phyloP scores from a whole-genome alignment of 1,139 yeast species.

The Nakaseomyces delphensis region DNA sequence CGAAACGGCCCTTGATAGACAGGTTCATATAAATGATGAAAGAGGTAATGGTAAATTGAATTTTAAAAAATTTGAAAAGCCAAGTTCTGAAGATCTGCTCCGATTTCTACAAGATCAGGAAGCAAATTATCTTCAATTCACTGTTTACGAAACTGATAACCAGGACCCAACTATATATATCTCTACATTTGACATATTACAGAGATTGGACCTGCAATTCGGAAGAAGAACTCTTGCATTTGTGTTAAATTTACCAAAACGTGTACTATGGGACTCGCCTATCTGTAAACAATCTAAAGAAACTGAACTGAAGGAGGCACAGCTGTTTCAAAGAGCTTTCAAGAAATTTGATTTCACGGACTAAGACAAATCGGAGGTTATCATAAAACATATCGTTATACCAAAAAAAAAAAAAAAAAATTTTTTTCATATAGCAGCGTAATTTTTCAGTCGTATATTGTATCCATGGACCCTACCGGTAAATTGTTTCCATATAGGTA shows the following conservation, averaged over 20 bases:
- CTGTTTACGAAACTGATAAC: slow-evolving; percentile 31
- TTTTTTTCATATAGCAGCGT: too few relatives aligned
- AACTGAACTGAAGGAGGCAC: slow-evolving; percentile 56
- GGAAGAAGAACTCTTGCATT: slow-evolving; percentile 69
- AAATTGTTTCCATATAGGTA: too few relatives aligned
- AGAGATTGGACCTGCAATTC: slow-evolving; percentile 57
- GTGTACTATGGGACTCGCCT: slow-evolving; percentile 60
- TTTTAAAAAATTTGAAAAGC: slow-evolving; percentile 32
- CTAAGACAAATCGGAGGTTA: neutral
- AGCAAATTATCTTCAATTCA: slow-evolving; percentile 33
- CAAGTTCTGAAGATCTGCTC: slow-evolving; percentile 16
- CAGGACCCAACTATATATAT: slow-evolving; percentile 27
- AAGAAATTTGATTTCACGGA: slow-evolving; percentile 38
- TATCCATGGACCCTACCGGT: too few relatives aligned
- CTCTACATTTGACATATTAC: slow-evolving; percentile 27
- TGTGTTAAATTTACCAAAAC: slow-evolving; percentile 47
- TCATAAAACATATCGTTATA: too few relatives aligned
- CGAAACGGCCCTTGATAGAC: slow-evolving; percentile 35
- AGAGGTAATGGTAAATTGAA: slow-evolving; percentile 38
- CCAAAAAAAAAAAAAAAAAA: too few relatives aligned
- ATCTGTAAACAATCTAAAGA: slow-evolving; percentile 48
- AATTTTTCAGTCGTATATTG: too few relatives aligned
- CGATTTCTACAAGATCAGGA: slow-evolving; percentile 34
- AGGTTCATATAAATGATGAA: slow-evolving; percentile 42
- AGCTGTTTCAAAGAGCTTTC: slow-evolving; percentile 45